Base-by-base conservation (phyloP, 2,329 filamentous ascomycete species). In the Talaromyces marneffei region DNA sequence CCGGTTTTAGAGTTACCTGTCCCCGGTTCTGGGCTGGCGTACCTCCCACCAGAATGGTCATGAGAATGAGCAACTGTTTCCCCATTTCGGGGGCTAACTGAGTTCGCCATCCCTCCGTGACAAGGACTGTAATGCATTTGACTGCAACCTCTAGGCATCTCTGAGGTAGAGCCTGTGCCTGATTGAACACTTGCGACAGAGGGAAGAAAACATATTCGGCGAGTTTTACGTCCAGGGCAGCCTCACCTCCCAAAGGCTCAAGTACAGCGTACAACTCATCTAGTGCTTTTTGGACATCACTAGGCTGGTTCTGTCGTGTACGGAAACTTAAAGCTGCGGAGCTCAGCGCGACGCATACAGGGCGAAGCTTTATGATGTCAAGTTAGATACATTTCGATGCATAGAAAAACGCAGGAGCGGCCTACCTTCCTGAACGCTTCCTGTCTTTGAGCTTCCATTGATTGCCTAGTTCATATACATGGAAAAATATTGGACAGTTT, bases 191-290 rank as follows among this genome's bases (percentile, higher is more conserved):
- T 67, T 94, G 89, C 0, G 91, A 92, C 0, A 99, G 79, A 0
- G 94, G 94, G 65, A 97, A 96, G 79, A 97, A 97, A 70, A 90
- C 84, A 79, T 97, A 99, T 78, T 97, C 92, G 14, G 92, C 91
- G 18, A 97, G 79, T 72, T 92, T 93, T 57, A 87, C 83, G 72
- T 97, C 91, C 18, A 97, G 72, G 1, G 71, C 67, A 65, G 74
- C 69, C 37, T 77, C 72, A 7, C 68, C 69, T 23, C 70, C 67
- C 16, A 86, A 72, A 16, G 72, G 71, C 7, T 71, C 65, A 10
- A 82, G 67, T 2, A 71, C 69, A 20, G 65, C 58, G 53, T 75
- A 71, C 5, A 87, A 69, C 1, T 71, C 67, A 54, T 80, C 75
- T 23, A 87, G 74, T 31, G 77, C 75, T 50, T 74, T 69, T 3